Conservation (phyloP, 306 rosid species). For the Cucumis sativus region DNA sequence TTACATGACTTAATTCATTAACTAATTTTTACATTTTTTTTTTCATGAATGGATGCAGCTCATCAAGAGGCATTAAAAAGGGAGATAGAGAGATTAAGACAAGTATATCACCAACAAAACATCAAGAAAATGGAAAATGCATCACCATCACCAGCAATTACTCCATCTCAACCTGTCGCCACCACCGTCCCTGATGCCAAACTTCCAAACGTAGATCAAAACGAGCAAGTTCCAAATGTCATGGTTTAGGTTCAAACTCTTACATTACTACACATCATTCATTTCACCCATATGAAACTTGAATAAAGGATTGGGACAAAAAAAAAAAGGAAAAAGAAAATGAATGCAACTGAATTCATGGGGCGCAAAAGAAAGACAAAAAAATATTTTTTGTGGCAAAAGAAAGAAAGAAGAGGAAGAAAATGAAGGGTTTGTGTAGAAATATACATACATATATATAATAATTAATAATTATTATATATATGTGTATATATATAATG, state of each 20-base stretch:
- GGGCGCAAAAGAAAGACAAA: too few species aligned
- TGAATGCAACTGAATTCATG: too few species aligned
- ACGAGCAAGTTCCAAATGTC: slow-evolving; percentile 44
- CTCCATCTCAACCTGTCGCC: slow-evolving; percentile 22
- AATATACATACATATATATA: too few species aligned
- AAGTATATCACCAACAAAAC: slow-evolving; percentile 70
- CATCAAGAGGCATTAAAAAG: slow-evolving; percentile 97
- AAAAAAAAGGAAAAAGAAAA: too few species aligned
- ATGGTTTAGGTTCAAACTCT: background rate
- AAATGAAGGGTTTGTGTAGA: background rate
- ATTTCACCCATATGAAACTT: too few species aligned
- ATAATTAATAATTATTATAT: too few species aligned
- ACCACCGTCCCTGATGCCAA: slow-evolving; percentile 21
- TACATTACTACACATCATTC: too few species aligned
- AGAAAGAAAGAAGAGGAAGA: background rate
- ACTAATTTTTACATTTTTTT: background rate
- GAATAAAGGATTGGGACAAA: too few species aligned
- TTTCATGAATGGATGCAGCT: slow-evolving; percentile 39
- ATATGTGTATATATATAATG: background rate
- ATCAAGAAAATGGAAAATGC: slow-evolving; percentile 55
- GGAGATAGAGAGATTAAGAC: slow-evolving; percentile 88
- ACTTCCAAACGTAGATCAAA: slow-evolving; percentile 15
- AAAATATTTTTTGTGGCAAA: background rate
- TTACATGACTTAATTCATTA: background rate
- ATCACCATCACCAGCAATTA: slow-evolving; percentile 18